These are phyloP conservation scores for Podosphaera leucotricha DNA, from an alignment of 2,329 filamentous ascomycete species.

Conservation along the genomic window DNA sequence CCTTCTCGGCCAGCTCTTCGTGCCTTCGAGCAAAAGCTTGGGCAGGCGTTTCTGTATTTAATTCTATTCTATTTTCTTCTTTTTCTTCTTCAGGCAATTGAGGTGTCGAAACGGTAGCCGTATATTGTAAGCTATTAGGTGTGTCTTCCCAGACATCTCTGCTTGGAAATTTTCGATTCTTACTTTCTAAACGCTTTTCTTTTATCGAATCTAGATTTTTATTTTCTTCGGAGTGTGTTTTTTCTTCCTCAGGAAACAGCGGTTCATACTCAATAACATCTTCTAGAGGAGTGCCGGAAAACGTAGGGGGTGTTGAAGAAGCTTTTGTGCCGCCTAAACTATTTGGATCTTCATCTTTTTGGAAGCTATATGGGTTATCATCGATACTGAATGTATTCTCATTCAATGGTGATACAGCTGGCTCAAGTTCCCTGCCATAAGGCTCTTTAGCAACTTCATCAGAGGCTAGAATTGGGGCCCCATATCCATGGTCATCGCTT, in stretches of 20 bases:
- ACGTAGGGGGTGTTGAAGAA: constrained; percentile 22
- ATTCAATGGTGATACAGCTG: constrained; percentile 56
- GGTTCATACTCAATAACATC: constrained; percentile 90
- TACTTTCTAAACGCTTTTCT: constrained; percentile 28
- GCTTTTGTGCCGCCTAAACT: constrained; percentile 20
- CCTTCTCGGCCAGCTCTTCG: constrained; percentile 38
- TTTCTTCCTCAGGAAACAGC: constrained; percentile 61
- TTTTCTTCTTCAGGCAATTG: constrained; percentile 31
- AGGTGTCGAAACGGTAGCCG: constrained; percentile 65
- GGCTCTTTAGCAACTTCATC: constrained; percentile 66
- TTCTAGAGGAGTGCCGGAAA: constrained; percentile 43
- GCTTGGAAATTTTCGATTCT: constrained; percentile 61
- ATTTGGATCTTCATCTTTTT: constrained; percentile 38
- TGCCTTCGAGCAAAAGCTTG: constrained; percentile 43
- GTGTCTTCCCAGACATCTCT: constrained; percentile 96
- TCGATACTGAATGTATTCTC: constrained; percentile 17
- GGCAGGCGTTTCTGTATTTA: constrained; percentile 25
- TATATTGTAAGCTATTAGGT: constrained; percentile 58
- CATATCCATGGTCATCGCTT: constrained; percentile 36
- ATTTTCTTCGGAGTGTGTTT: constrained; percentile 21
- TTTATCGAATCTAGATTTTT: constrained; percentile 28
- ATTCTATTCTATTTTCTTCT: constrained; percentile 4
- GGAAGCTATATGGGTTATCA: constrained; percentile 12
- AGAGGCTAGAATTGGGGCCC: constrained; percentile 63
- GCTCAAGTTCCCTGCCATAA: constrained; percentile 42